These are phyloP conservation scores for Mortierella sp. DNA, from an alignment of 371 early-diverging fungal genomes.

Conservation along the genomic window DNA sequence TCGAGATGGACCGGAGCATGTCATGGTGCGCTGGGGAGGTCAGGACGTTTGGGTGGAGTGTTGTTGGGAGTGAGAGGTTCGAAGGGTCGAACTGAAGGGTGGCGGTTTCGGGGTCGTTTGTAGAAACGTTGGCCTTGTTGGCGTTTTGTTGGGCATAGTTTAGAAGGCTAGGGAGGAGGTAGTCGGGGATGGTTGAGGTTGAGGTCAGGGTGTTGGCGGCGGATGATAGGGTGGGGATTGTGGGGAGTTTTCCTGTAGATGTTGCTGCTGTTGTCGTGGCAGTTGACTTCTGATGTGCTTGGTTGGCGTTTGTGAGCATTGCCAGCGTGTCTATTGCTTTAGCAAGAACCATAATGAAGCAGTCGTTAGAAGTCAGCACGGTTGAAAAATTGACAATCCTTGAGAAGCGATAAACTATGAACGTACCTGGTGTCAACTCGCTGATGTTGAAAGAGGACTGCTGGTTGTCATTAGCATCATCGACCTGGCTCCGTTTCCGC, in stretches of 20 bases:
- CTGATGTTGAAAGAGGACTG: slow-evolving; percentile 22
- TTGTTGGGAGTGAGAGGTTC: slow-evolving; percentile 20
- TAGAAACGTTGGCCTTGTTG: not conserved
- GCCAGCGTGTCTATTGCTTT: not conserved
- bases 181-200: slow-evolving; percentile 5
- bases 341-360: not conserved
- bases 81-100: slow-evolving; percentile 18
- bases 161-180: slow-evolving; percentile 1
- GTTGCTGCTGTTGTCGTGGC: not conserved
- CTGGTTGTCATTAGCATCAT: not conserved
- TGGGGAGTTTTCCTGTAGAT: not conserved
- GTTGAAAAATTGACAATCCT: not conserved
- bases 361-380: not conserved
- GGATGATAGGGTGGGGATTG: slow-evolving; percentile 1
- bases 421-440: slow-evolving; percentile 44
- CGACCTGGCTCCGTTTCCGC: slow-evolving; percentile 30
- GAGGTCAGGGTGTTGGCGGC: not conserved
- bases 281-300: not conserved
- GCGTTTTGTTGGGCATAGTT: slow-evolving; percentile 4
- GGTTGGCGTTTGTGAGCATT: not conserved
- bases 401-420: not conserved
- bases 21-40: slow-evolving; percentile 29
- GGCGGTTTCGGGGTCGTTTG: not conserved
- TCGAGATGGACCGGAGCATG: slow-evolving; percentile 35
- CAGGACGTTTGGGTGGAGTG: slow-evolving; percentile 20